Evolutionary conservation across 768 basidiomycete species (phyloP).

Genomic region (Ramaria sp.): DNA sequence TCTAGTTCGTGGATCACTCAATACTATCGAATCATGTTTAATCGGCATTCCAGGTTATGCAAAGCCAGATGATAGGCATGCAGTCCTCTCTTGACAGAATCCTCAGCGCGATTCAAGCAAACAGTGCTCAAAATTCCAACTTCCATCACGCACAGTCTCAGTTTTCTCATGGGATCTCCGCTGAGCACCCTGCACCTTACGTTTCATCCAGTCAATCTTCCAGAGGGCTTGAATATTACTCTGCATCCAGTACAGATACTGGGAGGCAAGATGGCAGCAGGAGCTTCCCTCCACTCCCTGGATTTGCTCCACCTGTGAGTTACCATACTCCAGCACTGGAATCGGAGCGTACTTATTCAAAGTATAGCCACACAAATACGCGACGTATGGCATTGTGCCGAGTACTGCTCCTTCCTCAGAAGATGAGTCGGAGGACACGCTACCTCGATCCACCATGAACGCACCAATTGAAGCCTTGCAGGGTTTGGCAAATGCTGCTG

Average conservation of each 20-base stretch:
- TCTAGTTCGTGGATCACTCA: constrained; percentile 35
- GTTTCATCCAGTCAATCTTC: constrained; percentile 10
- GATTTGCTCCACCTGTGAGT: constrained; percentile 80
- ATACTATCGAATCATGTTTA: background rate
- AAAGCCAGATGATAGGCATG: constrained; percentile 93
- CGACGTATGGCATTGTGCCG: constrained; percentile 82
- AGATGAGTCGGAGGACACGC: constrained; percentile 83
- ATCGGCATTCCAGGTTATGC: constrained; percentile 54
- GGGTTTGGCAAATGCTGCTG: constrained; percentile 89
- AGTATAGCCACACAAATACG: constrained; percentile 74
- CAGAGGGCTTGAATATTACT: background rate
- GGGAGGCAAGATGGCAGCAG: constrained; percentile 22
- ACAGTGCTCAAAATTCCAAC: constrained; percentile 12
- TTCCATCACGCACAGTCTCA: constrained; percentile 18
- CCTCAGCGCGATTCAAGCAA: constrained; percentile 48
- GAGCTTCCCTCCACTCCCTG: constrained; percentile 77
- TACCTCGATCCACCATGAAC: constrained; percentile 73
- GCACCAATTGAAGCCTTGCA: constrained; percentile 93
- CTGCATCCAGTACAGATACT: constrained; percentile 15
- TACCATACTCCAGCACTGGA: constrained; percentile 10
- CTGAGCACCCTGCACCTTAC: constrained; percentile 16
- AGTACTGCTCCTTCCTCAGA: constrained; percentile 79
- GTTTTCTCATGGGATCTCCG: constrained; percentile 13
- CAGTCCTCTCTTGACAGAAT: constrained; percentile 83
- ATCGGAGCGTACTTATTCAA: constrained; percentile 11